Evolutionary conservation across 345 rosid species (phyloP), one percentile per base, ranked within the genome.

Genomic region (Brassica rapa): DNA sequence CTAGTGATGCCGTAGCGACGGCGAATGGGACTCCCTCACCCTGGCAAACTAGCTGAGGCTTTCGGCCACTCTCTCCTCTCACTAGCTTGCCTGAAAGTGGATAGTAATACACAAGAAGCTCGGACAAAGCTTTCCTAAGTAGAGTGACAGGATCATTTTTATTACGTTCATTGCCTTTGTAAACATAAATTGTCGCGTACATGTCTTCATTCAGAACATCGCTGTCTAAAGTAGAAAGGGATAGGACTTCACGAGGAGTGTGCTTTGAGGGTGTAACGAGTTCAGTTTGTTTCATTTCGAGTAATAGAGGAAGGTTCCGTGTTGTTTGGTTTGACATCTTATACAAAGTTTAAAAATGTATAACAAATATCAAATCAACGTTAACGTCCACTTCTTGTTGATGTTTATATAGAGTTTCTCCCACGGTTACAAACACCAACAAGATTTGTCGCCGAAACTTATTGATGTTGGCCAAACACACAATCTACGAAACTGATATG

Each of bases 41-140:
- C 5, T 7, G 29, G 27, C 62, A 57, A 57, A 57, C 29, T 57
- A 57, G 62, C 62, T 57, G 62, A 57, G 27, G 12, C 29, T 57
- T 57, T 21, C 62, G 62, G 11, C 62, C 62, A 21, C 27, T 57
- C 14, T 57, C 62, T 4, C 62, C 29, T 57, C 62, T 57, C 62
- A 57, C 27, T 3, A 57, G 62, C 62, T 57, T 57, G 16, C 63
- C 63, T 59, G 63, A 59, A 59, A 59, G 63, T 59, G 63, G 63
- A 59, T 59, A 59, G 4, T 59, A 59, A 24, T 59, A 24, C 32
- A 59, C 63, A 59, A 59, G 63, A 21, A 59, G 63, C 12, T 59
- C 63, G 30, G 63, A 59, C 63, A 59, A 59, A 59, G 63, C 63
- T 2, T 59, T 59, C 63, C 23, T 59, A 59, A 59, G 3, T 24